Evolutionary conservation across 257 asterid species (phyloP), one percentile per base, ranked within the genome.

Genomic region (Handroanthus guayacan): DNA sequence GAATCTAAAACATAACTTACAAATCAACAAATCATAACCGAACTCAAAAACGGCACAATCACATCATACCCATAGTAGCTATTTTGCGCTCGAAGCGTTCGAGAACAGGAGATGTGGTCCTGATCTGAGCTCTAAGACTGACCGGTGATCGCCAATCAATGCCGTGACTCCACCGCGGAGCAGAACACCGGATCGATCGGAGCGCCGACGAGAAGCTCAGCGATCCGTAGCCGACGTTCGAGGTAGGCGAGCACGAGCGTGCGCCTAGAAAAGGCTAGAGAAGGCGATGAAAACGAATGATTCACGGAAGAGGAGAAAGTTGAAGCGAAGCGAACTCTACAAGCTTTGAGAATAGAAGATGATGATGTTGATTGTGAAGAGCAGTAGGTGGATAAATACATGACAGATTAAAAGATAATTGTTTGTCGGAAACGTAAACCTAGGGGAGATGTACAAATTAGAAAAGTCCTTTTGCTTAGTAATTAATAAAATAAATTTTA

Each of bases 51-150:
- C 58, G 77, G 77, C 65, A 16, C 6, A 75, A 67, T 48, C 50
- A 14, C 62, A 75, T 51, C 61, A 71, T 91, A 91, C 97, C 97
- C 97, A 91, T 91, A 61, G 95, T 76, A 51, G 92, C 84, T 69
- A 87, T 67, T 78, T 77, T 89, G 75, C 91, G 88, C 38, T 89
- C 86, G 75, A 88, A 85, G 25, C 82, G 82, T 76, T 86, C 85
- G 77, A 91, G 55, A 69, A 80, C 82, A 10, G 95, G 87, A 64
- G 91, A 78, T 2, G 73, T 76, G 2, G 87, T 54, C 51, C 87
- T 86, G 87, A 88, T 88, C 87, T 82, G 96, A 83, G 93, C 89
- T 78, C 78, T 81, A 37, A 87, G 85, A 83, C 84, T 83, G 54
- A 74, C 72, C 69, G 89, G 89, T 25, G 87, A 87, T 58, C 84